Base-by-base conservation (phyloP, 352 stramenopile genomes). In the Peronospora farinosa region DNA sequence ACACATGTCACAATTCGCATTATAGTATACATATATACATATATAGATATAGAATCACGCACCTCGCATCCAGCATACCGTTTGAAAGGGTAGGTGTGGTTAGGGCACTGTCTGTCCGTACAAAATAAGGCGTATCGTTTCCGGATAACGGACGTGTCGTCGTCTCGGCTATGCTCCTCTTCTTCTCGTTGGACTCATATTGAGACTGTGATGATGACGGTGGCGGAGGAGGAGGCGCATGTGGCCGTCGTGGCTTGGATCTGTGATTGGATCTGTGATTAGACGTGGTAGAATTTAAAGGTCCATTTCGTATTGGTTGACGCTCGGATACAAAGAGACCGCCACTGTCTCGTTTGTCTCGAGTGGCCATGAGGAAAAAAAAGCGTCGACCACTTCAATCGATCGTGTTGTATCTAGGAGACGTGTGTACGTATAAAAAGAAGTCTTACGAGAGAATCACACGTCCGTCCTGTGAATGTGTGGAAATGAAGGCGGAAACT, bases 51-150 rank as follows among this genome's bases (percentile, higher is more conserved):
- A 43, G 23, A n/a, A 31, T 13, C 3, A 61, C 65, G 50, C 35
- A 74, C 65, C 65, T 51, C 62, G 54, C 51, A 59, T 63, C 58
- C 0, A 58, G 42, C 57, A 63, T 69, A 7, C 51, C 42, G 30
- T 66, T 66, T 5, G 57, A 40, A 35, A 66, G 63, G 4, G 36
- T 30, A 16, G 52, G 52, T 0, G 54, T 53, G 37, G 58, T 42
- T 11, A 39, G 43, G 2, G 52, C 57, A 28, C 61, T 69, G 30
- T 74, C 65, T 12, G 57, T 55, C 15, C 61, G 65, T 7, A 54
- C 40, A 44, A 61, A 58, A 32, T 54, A 60, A 6, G 56, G 57
- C 46, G 42, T 15, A 2, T 63, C 62, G 28, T 30, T 57, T 8
- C 51, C 61, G 10, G 54, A 40, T 19, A 60, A 40, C 11, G 64